A percentile compares a stretch with the other conserved stretches of the same genome.
Evolutionary conservation across 345 rosid genomes (phyloP).

Genomic region (Moricandia arvensis): DNA sequence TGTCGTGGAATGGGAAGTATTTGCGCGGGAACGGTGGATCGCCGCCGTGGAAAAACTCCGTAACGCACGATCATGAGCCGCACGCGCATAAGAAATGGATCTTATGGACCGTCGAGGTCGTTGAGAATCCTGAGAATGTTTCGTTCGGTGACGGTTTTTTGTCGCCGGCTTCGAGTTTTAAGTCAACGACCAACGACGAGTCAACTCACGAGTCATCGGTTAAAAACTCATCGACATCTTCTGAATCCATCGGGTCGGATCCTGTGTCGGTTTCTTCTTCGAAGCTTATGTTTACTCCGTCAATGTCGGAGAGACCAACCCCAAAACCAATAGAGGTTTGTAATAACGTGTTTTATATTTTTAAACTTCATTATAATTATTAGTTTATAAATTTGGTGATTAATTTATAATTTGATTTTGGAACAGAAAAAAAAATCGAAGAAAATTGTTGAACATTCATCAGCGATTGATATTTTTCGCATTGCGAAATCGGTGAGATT

Average conservation of each 20-base stretch:
- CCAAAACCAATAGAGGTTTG: slow-evolving; percentile 34
- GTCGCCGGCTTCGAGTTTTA: slow-evolving; percentile 58
- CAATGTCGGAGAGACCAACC: slow-evolving; percentile 36
- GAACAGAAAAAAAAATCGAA: slow-evolving; percentile 22
- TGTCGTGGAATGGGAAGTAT: slow-evolving; percentile 63
- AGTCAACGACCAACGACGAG: slow-evolving; percentile 39
- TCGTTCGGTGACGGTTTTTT: slow-evolving; percentile 47
- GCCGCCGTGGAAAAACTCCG: slow-evolving; percentile 84
- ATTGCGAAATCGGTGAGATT: slow-evolving; percentile 71
- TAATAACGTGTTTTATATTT: background rate
- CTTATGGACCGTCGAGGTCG: slow-evolving; percentile 59
- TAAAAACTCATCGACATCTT: background rate
- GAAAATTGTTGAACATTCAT: background rate
- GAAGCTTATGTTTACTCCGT: slow-evolving; percentile 41
- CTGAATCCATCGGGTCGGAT: slow-evolving; percentile 34
- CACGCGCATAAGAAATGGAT: slow-evolving; percentile 54
- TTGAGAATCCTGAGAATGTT: slow-evolving; percentile 34
- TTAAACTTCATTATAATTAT: too few species aligned
- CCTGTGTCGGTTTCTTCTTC: slow-evolving; percentile 34
- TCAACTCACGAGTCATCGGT: slow-evolving; percentile 41
- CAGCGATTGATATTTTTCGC: slow-evolving; percentile 62
- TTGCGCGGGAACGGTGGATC: slow-evolving; percentile 78
- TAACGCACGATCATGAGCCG: slow-evolving; percentile 65
- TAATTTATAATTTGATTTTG: background rate
- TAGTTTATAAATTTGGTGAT: background rate